Evolutionary conservation across 257 asterid genomes (phyloP).

Genomic region (Agastache rugosa): DNA sequence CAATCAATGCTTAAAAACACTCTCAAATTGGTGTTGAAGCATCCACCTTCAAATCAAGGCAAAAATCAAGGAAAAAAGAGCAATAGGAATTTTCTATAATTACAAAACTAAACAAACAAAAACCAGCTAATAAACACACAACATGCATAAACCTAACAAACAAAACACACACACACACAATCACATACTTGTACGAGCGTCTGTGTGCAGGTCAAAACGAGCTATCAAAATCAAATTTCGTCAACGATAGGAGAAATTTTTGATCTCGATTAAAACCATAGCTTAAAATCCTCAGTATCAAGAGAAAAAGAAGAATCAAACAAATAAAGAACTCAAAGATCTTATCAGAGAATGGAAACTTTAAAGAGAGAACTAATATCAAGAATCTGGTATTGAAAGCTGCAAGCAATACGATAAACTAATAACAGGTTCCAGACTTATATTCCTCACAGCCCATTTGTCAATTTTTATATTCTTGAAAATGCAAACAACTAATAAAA

Average conservation of each 20-base stretch:
- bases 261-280: slow-evolving; percentile 19
- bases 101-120: neutral
- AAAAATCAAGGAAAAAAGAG: neutral
- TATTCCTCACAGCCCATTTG: slow-evolving; percentile 20
- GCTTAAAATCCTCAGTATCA: slow-evolving; percentile 25
- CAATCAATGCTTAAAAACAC: slow-evolving; percentile 14
- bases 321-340: slow-evolving; percentile 29
- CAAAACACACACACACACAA: slow-evolving; percentile 8
- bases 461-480: slow-evolving; percentile 28
- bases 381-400: slow-evolving; percentile 30
- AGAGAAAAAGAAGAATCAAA: slow-evolving; percentile 1
- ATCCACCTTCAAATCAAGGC: slow-evolving; percentile 4
- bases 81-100: slow-evolving; percentile 2
- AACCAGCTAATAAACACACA: slow-evolving; percentile 16
- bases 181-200: neutral
- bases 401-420: slow-evolving; percentile 26
- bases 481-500: slow-evolving; percentile 1
- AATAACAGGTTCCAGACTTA: slow-evolving; percentile 14
- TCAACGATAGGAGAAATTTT: slow-evolving; percentile 22
- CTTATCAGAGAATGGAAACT: slow-evolving; percentile 22
- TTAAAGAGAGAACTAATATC: slow-evolving; percentile 20
- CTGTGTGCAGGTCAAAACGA: slow-evolving; percentile 1
- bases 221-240: slow-evolving; percentile 1
- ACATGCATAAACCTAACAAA: slow-evolving; percentile 23
- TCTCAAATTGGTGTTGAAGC: slow-evolving; percentile 4